Conservation (phyloP, 2,329 filamentous ascomycete genomes). For the Sphaerulina populicola region DNA sequence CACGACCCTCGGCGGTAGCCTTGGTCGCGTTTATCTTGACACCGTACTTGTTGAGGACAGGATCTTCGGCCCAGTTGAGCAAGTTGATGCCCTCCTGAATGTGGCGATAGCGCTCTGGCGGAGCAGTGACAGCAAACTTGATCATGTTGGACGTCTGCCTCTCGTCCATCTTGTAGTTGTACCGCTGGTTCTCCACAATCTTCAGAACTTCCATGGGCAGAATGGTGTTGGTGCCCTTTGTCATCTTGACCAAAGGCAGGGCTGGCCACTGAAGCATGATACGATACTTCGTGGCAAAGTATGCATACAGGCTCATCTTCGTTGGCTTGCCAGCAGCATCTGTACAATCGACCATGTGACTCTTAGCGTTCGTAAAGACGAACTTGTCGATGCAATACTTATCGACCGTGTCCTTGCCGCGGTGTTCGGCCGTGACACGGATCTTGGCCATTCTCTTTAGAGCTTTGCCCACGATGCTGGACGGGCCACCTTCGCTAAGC, state of each 20-base stretch:
- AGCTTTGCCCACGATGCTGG: constrained; percentile 23
- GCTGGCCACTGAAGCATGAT: constrained; percentile 39
- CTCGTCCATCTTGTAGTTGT: constrained; percentile 51
- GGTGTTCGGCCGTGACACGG: constrained; percentile 37
- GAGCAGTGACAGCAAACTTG: constrained; percentile 78
- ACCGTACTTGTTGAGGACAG: constrained; percentile 63
- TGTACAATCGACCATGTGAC: constrained; percentile 39
- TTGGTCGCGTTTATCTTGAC: constrained; percentile 59
- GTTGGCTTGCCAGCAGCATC: constrained; percentile 32
- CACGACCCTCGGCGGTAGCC: constrained; percentile 55
- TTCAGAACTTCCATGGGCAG: constrained; percentile 51
- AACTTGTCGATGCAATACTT: constrained; percentile 48
- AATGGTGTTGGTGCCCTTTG: constrained; percentile 42
- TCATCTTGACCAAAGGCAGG: constrained; percentile 53
- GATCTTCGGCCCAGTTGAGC: constrained; percentile 61
- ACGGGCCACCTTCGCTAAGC: constrained; percentile 17
- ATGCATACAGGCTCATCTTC: constrained; percentile 50
- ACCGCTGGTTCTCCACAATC: constrained; percentile 49
- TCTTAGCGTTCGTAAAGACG: constrained; percentile 36
- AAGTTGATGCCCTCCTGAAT: constrained; percentile 61
- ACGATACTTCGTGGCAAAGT: constrained; percentile 48
- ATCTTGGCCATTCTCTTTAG: constrained; percentile 39
- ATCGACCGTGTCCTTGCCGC: constrained; percentile 28
- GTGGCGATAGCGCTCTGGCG: constrained; percentile 55
- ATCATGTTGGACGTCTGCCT: constrained; percentile 77